Evolutionary conservation across 2,329 filamentous ascomycete species (phyloP).

Genomic region (Ceratocystis huliohia): DNA sequence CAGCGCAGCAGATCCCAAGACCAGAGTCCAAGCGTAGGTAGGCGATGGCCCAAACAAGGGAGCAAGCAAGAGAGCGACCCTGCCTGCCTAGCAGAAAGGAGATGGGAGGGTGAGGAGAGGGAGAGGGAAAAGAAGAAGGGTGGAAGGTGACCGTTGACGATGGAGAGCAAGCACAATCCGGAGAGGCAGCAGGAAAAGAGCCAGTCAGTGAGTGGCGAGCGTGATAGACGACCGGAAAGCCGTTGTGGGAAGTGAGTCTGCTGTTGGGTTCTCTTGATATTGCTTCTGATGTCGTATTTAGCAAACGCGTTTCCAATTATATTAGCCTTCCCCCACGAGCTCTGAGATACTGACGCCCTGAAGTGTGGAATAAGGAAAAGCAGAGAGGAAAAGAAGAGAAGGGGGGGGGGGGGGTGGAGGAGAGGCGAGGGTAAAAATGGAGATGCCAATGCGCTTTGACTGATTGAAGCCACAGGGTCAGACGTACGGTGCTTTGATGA

Average conservation of each 20-base stretch:
- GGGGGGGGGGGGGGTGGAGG: not conserved
- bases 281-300: too few species aligned
- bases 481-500: not conserved
- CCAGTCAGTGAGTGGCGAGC: too few species aligned
- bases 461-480: not conserved
- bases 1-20: slow-evolving; percentile 2
- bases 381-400: not conserved
- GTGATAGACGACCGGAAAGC: too few species aligned
- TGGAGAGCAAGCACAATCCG: too few species aligned
- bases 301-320: too few species aligned
- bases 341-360: not conserved
- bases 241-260: too few species aligned
- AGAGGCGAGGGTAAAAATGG: slow-evolving; percentile 1
- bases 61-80: not conserved
- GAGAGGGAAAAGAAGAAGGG: not conserved
- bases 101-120: not conserved
- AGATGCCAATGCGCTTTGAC: not conserved
- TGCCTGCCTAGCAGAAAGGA: not conserved
- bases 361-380: not conserved
- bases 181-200: too few species aligned
- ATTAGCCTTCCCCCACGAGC: not conserved
- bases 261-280: too few species aligned
- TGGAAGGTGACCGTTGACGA: too few species aligned
- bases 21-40: slow-evolving; percentile 2
- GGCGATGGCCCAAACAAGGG: not conserved